These are phyloP conservation scores for Podospora comata DNA, from an alignment of 495 filamentous ascomycete species.

Conservation along the genomic window DNA sequence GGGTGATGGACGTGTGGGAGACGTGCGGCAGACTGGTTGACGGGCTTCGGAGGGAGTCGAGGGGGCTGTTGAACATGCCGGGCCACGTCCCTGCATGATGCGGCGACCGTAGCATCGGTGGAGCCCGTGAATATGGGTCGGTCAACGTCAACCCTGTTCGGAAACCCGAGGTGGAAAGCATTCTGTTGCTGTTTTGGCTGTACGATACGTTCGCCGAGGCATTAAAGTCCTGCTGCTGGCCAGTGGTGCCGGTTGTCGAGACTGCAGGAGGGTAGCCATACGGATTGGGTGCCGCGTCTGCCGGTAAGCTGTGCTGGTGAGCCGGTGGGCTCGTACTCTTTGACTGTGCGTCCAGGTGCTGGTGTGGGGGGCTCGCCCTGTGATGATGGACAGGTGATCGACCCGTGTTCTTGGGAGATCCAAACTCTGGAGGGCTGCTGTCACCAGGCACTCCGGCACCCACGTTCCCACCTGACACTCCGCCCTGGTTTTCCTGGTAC, in stretches of 20 bases:
- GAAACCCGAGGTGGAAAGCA: slow-evolving; percentile 40
- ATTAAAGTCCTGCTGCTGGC: slow-evolving; percentile 27
- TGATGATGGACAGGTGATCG: slow-evolving; percentile 45
- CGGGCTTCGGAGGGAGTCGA: slow-evolving; percentile 43
- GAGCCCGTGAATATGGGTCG: slow-evolving; percentile 45
- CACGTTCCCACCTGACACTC: slow-evolving; percentile 31
- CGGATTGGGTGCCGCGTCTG: slow-evolving; percentile 43
- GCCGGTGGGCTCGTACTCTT: slow-evolving; percentile 30
- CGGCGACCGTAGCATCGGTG: slow-evolving; percentile 47
- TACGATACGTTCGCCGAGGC: slow-evolving; percentile 35
- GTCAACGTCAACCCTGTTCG: slow-evolving; percentile 40
- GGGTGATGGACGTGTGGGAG: slow-evolving; percentile 35
- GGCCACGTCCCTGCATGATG: slow-evolving; percentile 30
- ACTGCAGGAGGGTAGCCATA: slow-evolving; percentile 45
- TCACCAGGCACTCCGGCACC: slow-evolving; percentile 33
- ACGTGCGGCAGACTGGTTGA: slow-evolving; percentile 19
- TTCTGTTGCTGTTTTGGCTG: slow-evolving; percentile 43
- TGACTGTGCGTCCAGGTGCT: slow-evolving; percentile 26
- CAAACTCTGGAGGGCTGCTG: slow-evolving; percentile 43
- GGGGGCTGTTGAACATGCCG: slow-evolving; percentile 46
- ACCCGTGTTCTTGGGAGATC: slow-evolving; percentile 37
- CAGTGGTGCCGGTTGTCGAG: slow-evolving; percentile 37
- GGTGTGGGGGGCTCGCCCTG: slow-evolving; percentile 38
- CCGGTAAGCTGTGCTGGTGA: slow-evolving; percentile 30
- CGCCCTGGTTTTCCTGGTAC: slow-evolving; percentile 51